phyloP scores from a whole-genome alignment of 1,284 basidiomycete genomes.

The Coniferiporia weirii region DNA sequence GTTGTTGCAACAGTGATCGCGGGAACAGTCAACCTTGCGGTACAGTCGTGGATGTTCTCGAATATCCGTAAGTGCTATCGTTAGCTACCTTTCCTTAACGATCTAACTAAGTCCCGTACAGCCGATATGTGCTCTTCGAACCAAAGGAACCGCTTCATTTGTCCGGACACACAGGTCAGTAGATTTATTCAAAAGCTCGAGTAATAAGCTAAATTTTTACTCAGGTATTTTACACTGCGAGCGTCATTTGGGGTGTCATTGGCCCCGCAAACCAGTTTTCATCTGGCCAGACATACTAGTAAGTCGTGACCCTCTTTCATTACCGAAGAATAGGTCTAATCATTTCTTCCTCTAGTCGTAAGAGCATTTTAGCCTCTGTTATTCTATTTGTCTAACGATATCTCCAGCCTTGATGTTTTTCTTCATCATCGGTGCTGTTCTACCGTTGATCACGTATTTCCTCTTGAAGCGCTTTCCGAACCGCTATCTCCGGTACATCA shows the following conservation, averaged over 20 bases:
- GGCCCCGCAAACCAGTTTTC: slow-evolving; percentile 18
- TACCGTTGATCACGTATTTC: slow-evolving; percentile 31
- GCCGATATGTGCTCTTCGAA: slow-evolving; percentile 24
- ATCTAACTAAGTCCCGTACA: neutral
- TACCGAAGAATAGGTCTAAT: neutral
- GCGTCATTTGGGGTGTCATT: slow-evolving; percentile 17
- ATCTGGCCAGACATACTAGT: slow-evolving; percentile 20
- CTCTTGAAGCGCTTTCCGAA: slow-evolving; percentile 28
- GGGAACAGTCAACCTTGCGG: slow-evolving; percentile 56
- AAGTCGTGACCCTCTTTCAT: neutral
- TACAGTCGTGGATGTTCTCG: slow-evolving; percentile 63
- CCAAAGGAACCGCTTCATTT: slow-evolving; percentile 20
- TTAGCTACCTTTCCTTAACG: neutral
- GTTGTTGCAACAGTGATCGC: slow-evolving; percentile 59
- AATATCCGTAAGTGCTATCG: slow-evolving; percentile 34
- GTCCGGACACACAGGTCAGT: slow-evolving; percentile 18
- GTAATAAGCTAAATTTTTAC: neutral
- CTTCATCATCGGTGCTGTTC: slow-evolving; percentile 49
- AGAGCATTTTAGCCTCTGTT: neutral
- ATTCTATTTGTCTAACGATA: slow-evolving; percentile 22
- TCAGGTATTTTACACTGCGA: slow-evolving; percentile 18
- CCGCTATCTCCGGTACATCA: slow-evolving; percentile 28
- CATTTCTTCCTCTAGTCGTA: slow-evolving; percentile 5
- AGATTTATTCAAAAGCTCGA: neutral
- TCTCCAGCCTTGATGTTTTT: slow-evolving; percentile 43